Evolutionary conservation across 2,329 filamentous ascomycete species (phyloP).

Genomic region (Hypoxylon sp.): DNA sequence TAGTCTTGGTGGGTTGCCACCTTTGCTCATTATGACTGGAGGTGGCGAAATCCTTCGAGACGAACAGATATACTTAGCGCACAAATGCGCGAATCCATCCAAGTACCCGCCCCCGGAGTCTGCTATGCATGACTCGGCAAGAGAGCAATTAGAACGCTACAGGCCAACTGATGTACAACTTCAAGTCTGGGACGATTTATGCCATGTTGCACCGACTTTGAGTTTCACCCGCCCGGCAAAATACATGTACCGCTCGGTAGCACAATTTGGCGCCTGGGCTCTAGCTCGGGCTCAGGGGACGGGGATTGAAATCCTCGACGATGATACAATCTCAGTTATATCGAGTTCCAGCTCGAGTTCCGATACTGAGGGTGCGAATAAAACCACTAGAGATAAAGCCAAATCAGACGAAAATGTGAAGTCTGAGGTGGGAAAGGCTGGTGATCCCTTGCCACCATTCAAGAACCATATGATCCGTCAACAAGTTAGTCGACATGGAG

Average conservation of each 20-base stretch:
- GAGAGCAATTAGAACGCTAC: constrained; percentile 74
- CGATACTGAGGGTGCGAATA: constrained; percentile 53
- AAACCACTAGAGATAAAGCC: constrained; percentile 44
- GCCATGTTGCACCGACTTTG: constrained; percentile 92
- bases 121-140: constrained; percentile 74
- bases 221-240: constrained; percentile 97
- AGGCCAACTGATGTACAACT: constrained; percentile 91
- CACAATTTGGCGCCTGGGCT: constrained; percentile 94
- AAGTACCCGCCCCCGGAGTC: constrained; percentile 79
- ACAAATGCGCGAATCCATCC: constrained; percentile 89
- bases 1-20: constrained; percentile 89
- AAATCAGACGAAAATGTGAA: constrained; percentile 30
- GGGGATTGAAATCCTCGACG: constrained; percentile 84
- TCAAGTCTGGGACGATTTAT: constrained; percentile 96
- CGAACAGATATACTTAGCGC: constrained; percentile 94
- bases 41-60: constrained; percentile 92
- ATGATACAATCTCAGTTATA: constrained; percentile 82
- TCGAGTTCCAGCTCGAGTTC: constrained; percentile 75
- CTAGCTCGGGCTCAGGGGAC: constrained; percentile 85
- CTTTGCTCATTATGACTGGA: constrained; percentile 87
- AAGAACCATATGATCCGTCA: constrained; percentile 93
- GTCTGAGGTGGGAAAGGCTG: constrained; percentile 82
- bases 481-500: constrained; percentile 83
- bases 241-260: constrained; percentile 92
- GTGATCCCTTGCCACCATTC: constrained; percentile 86